A percentile compares a stretch with the other conserved stretches of the same genome.
Conservation (phyloP, 2,329 filamentous ascomycete species). For the Pseudogymnoascus verrucosus region DNA sequence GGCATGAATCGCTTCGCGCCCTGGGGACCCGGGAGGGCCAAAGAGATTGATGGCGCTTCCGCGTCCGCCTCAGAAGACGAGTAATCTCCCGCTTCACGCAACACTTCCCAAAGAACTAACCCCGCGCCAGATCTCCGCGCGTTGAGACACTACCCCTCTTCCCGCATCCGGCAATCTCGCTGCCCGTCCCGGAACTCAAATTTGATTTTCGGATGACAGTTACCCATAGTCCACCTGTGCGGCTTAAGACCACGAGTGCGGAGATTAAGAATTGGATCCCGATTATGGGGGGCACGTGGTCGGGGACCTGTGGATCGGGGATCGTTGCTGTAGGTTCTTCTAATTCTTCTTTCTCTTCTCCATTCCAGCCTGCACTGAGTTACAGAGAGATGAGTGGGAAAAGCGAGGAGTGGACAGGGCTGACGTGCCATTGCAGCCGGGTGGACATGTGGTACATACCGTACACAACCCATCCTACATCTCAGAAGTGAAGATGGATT, state of each 20-base stretch:
- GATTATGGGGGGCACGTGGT: constrained; percentile 40
- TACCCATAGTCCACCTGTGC: constrained; percentile 35
- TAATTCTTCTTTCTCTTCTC: not conserved
- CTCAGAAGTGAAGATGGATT: constrained; percentile 37
- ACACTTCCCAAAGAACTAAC: not conserved
- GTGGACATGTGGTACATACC: constrained; percentile 16
- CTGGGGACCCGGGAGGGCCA: not conserved
- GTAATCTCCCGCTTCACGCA: not conserved
- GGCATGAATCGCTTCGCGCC: not conserved
- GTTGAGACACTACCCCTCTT: constrained; percentile 8
- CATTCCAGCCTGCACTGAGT: not conserved
- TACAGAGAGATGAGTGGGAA: constrained; percentile 16
- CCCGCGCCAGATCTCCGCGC: not conserved
- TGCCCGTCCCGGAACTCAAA: constrained; percentile 39
- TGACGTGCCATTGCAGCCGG: constrained; percentile 27
- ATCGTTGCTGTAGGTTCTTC: constrained; percentile 31
- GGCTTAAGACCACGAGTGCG: constrained; percentile 34
- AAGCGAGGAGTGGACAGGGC: constrained; percentile 30
- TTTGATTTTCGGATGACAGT: constrained; percentile 46
- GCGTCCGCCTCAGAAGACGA: not conserved
- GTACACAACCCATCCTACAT: not conserved
- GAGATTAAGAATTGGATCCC: constrained; percentile 42
- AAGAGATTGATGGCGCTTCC: not conserved
- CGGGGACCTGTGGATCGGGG: constrained; percentile 41
- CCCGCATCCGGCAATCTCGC: constrained; percentile 33